phyloP scores from a whole-genome alignment of 306 rosid species.

The Astragalus glycyphyllos region DNA sequence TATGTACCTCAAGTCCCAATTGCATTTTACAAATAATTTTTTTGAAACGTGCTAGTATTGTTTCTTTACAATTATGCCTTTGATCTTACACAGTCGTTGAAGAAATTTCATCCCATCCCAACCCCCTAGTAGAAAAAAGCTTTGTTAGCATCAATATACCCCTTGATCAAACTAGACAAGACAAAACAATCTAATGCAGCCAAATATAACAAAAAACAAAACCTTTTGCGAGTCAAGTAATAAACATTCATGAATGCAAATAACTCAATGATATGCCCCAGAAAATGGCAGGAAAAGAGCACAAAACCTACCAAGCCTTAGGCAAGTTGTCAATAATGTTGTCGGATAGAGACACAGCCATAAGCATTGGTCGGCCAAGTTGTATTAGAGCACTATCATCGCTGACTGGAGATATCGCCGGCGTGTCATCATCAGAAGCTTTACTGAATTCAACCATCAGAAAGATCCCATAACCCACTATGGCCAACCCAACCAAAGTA shows the following conservation, averaged over 20 bases:
- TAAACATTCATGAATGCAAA: not conserved
- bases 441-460: conserved; percentile 64
- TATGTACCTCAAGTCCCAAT: not conserved
- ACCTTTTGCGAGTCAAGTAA: not conserved
- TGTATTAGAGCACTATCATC: conserved; percentile 58
- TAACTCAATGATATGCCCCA: conserved; percentile 16
- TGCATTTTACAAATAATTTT: not conserved
- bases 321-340: conserved; percentile 65
- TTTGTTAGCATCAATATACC: conserved; percentile 22
- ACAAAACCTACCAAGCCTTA: conserved; percentile 75
- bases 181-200: conserved; percentile 9
- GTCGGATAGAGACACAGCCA: conserved; percentile 65
- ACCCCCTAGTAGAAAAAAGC: not conserved
- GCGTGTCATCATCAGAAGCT: conserved; percentile 47
- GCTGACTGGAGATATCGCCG: conserved; percentile 39
- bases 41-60: not conserved
- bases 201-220: conserved; percentile 3
- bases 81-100: conserved; percentile 5
- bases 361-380: conserved; percentile 83
- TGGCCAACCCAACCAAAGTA: conserved; percentile 79
- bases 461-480: conserved; percentile 93
- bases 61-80: not conserved
- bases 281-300: conserved; percentile 30
- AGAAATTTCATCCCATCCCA: not conserved
- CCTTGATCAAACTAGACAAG: conserved; percentile 1